These are phyloP conservation scores for Limnomonas spitsbergensis DNA, from an alignment of 139 green algal genomes.

Conservation along the genomic window DNA sequence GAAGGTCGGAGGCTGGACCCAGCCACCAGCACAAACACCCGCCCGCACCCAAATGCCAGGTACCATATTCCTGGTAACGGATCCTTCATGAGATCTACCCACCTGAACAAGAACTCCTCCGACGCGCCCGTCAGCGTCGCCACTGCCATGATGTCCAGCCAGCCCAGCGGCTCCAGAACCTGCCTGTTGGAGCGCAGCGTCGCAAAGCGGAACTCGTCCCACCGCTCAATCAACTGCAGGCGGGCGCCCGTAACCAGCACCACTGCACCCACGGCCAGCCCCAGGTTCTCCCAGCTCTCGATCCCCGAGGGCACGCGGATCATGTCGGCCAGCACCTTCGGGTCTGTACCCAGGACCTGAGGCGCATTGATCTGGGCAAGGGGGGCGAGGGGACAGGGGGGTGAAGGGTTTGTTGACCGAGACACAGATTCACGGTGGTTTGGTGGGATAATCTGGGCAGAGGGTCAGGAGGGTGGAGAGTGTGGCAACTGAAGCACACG, in stretches of 20 bases:
- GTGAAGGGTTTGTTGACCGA: background rate
- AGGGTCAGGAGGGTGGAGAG: no score
- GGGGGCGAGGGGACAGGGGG: background rate
- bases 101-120: conserved; percentile 77
- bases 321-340: conserved; percentile 30
- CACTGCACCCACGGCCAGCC: conserved; percentile 35
- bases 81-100: background rate
- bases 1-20: no score
- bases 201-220: conserved; percentile 51
- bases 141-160: conserved; percentile 58
- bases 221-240: conserved; percentile 48
- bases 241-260: conserved; percentile 58
- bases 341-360: conserved; percentile 36
- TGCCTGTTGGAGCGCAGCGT: background rate
- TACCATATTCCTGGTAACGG: no score
- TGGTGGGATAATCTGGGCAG: background rate
- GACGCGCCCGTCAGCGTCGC: conserved; percentile 46
- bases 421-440: background rate
- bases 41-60: no score
- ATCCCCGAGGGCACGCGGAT: conserved; percentile 32
- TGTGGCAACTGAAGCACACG: no score
- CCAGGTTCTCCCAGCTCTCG: conserved; percentile 16
- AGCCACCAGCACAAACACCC: no score
- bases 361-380: conserved; percentile 10
- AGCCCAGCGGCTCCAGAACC: conserved; percentile 48